Evolutionary conservation across 2,329 filamentous ascomycete genomes (phyloP).

Genomic region (Phyllosticta ampelicida): DNA sequence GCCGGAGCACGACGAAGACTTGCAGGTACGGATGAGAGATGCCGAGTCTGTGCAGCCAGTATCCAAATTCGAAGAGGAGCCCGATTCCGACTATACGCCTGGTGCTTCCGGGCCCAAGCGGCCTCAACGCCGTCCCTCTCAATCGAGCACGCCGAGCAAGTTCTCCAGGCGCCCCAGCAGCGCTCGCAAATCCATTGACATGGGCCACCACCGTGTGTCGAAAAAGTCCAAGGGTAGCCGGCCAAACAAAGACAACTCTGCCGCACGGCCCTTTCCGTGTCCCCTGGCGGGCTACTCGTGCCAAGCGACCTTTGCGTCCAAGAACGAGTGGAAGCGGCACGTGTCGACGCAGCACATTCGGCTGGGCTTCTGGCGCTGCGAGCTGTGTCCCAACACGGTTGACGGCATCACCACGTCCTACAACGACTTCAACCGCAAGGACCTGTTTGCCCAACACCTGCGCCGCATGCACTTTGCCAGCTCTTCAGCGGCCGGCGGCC

Average conservation of each 20-base stretch:
- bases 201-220: background rate
- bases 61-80: constrained; percentile 18
- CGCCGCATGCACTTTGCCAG: constrained; percentile 68
- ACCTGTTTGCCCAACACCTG: constrained; percentile 81
- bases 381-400: constrained; percentile 42
- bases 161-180: background rate
- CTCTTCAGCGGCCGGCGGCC: constrained; percentile 15
- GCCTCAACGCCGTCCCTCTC: constrained; percentile 20
- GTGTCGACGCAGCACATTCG: constrained; percentile 69
- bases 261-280: constrained; percentile 55
- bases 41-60: constrained; percentile 28
- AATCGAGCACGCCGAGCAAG: constrained; percentile 16
- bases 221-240: background rate
- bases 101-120: constrained; percentile 1
- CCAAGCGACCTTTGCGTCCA: constrained; percentile 57
- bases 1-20: constrained; percentile 2
- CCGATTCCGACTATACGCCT: constrained; percentile 27
- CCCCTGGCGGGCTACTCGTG: constrained; percentile 73
- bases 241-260: constrained; percentile 9
- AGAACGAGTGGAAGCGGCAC: constrained; percentile 96
- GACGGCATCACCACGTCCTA: constrained; percentile 19
- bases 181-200: background rate
- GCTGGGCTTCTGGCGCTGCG: constrained; percentile 65
- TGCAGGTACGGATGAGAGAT: constrained; percentile 16
- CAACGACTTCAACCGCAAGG: constrained; percentile 80